A percentile compares a stretch with the other conserved stretches of the same genome.
Conservation (phyloP, 768 basidiomycete species). For the Boletus subparvulus region DNA sequence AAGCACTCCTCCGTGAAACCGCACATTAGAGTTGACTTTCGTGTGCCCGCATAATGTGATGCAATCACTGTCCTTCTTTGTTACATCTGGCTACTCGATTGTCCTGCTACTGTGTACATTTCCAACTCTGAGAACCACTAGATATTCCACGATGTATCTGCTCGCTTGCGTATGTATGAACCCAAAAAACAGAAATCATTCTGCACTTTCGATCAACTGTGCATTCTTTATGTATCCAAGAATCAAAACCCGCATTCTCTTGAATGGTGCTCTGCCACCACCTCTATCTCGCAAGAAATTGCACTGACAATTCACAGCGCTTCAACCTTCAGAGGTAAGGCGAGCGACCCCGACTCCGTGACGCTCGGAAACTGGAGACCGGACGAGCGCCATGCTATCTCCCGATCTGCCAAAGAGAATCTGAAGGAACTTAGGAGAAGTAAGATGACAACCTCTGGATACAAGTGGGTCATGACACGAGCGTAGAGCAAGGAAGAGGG, state of each 20-base stretch:
- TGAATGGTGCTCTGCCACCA: background rate
- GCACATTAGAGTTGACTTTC: background rate
- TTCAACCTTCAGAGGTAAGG: background rate
- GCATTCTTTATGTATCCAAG: background rate
- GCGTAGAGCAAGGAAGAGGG: background rate
- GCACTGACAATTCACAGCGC: background rate
- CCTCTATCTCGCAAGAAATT: background rate
- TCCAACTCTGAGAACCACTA: too few species aligned
- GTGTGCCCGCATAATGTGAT: background rate
- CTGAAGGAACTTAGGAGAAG: background rate
- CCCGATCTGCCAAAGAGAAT: background rate
- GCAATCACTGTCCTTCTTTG: too few species aligned
- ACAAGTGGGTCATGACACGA: background rate
- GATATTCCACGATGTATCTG: background rate
- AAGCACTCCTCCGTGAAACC: background rate
- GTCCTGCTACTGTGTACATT: too few species aligned
- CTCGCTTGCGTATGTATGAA: background rate
- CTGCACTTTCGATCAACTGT: too few species aligned
- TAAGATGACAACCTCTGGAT: background rate
- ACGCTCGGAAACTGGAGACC: slow-evolving; percentile 3
- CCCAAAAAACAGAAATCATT: too few species aligned
- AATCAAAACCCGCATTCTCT: background rate
- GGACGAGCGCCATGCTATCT: slow-evolving; percentile 2
- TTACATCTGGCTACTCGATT: too few species aligned
- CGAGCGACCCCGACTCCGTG: background rate